Percentiles rank a stretch among this genome's conserved stretches.
phyloP scores from a whole-genome alignment of 805 yeast genomes.

The Nakazawaea anatomiae region DNA sequence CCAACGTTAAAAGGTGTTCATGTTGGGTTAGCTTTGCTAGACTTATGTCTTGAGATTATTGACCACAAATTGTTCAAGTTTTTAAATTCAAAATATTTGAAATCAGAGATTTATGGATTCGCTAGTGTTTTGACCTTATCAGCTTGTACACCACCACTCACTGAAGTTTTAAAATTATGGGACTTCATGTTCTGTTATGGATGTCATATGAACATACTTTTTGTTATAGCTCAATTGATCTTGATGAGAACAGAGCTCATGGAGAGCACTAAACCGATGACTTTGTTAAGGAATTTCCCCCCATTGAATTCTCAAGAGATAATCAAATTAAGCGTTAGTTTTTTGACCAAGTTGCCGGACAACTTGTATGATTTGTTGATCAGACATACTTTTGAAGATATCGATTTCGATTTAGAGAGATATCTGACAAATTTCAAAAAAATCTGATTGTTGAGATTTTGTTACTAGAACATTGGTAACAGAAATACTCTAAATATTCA shows the following conservation, averaged over 20 bases:
- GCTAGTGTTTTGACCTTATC: conserved; percentile 78
- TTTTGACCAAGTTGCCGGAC: conserved; percentile 69
- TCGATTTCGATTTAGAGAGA: background rate
- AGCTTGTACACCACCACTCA: conserved; percentile 83
- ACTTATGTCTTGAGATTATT: conserved; percentile 59
- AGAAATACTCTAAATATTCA: too few relatives aligned
- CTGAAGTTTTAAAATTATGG: conserved; percentile 76
- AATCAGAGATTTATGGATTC: conserved; percentile 84
- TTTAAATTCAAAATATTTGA: conserved; percentile 57
- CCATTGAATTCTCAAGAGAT: conserved; percentile 64
- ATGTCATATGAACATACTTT: conserved; percentile 77
- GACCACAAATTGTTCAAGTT: conserved; percentile 65
- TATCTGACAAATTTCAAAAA: background rate
- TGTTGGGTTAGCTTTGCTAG: conserved; percentile 70
- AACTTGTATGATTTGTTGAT: conserved; percentile 55
- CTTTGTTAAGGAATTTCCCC: conserved; percentile 67
- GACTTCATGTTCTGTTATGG: conserved; percentile 91
- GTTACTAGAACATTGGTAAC: too few relatives aligned
- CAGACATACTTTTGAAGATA: conserved; percentile 33
- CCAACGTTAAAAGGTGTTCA: conserved; percentile 79
- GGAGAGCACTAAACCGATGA: conserved; percentile 64
- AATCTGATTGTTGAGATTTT: too few relatives aligned
- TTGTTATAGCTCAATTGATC: conserved; percentile 77
- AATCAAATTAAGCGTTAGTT: conserved; percentile 73
- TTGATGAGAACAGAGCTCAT: conserved; percentile 61